Evolutionary conservation across 768 basidiomycete species (phyloP).

Genomic region (Boletellus emodensis): DNA sequence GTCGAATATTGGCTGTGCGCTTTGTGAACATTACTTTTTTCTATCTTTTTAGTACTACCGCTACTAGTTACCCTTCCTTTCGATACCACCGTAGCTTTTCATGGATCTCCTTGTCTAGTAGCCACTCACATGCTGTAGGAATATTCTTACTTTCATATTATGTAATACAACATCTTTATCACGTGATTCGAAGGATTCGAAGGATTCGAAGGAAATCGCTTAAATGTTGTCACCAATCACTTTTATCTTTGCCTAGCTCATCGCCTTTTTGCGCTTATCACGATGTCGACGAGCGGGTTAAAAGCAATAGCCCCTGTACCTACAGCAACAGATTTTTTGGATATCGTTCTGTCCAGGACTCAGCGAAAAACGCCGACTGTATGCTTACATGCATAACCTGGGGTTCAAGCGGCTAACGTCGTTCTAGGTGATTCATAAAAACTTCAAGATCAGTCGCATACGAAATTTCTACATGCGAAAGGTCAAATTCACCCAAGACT

Average conservation of each 20-base stretch:
- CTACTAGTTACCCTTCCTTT: conserved; percentile 25
- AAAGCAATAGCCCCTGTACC: conserved; percentile 99
- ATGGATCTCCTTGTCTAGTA: conserved; percentile 24
- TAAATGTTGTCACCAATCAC: background rate
- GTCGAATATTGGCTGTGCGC: conserved; percentile 11
- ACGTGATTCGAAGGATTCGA: no score
- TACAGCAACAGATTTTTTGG: conserved; percentile 89
- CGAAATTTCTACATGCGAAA: conserved; percentile 99
- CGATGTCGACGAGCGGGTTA: conserved; percentile 81
- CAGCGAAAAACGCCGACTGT: conserved; percentile 98
- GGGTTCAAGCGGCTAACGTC: conserved; percentile 1
- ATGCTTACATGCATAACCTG: conserved; percentile 4
- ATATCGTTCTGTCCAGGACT: conserved; percentile 90
- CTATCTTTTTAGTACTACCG: conserved; percentile 17
- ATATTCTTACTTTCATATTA: background rate
- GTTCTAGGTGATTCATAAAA: conserved; percentile 91
- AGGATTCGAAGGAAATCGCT: no score
- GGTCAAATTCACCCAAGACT: conserved; percentile 97
- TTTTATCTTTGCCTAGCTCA: conserved; percentile 10
- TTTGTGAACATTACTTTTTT: conserved; percentile 12
- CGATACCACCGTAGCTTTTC: conserved; percentile 20
- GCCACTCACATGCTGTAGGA: conserved; percentile 21
- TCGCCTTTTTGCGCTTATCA: conserved; percentile 8
- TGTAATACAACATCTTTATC: background rate
- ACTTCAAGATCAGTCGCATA: conserved; percentile 99